Evolutionary conservation across 2,329 filamentous ascomycete species (phyloP), one percentile per base, ranked within the genome.

Genomic region (Cordyceps cicadae): DNA sequence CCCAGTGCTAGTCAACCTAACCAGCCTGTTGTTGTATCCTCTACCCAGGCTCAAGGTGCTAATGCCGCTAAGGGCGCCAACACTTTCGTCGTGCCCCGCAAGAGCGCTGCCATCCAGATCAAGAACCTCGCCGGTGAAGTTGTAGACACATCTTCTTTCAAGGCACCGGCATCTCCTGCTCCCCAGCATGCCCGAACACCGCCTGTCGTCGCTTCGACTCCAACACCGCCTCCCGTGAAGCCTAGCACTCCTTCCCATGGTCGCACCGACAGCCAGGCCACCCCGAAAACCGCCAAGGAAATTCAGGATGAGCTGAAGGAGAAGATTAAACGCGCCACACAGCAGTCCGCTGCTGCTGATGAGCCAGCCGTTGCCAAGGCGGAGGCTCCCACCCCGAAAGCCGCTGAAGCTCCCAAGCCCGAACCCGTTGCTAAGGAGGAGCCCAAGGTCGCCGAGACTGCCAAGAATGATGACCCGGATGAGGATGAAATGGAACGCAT

Each of bases 241-340:
- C 80, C 87, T 3, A 78, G 83, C 11, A 92, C 83, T 49, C 80
- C 86, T 21, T 80, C 87, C 21, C 89, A 94, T 67, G 76, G 75
- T 59, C 87, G 90, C 48, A 80, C 85, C 17, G 90, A 95, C 56
- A 92, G 87, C 74, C 82, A 76, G n/a, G 72, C 76, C 21, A 79
- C 79, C 26, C 78, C 77, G 48, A 94, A 94, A 81, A 88, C 88
- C 1, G 83, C 85, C 41, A 88, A 93, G 71, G 89, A 96, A 75
- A 90, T 90, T 64, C 87, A 87, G 62, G 85, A 90, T 65, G 91
- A 96, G 75, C 89, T 92, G 69, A 88, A 88, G 73, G 86, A 89
- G 71, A 87, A 90, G 71, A 87, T 96, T 70, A 85, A 87, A 70
- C 83, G 83, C 57, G 84, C 85, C 60, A 78, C 78, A 2, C 72